phyloP scores from a whole-genome alignment of 257 asterid genomes.

The Cruciata laevipes region DNA sequence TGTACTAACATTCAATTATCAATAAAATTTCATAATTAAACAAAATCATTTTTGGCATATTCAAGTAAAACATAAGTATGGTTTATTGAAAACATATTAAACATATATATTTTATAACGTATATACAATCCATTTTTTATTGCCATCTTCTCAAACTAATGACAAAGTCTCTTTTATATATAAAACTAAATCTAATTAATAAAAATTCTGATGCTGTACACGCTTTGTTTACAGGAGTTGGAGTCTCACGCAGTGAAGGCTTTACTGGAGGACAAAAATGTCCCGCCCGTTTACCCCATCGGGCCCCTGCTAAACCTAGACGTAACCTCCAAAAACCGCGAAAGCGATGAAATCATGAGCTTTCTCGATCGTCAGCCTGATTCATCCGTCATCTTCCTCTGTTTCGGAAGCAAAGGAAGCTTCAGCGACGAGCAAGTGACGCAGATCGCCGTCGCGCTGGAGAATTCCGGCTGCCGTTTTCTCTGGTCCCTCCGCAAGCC shows the following conservation, averaged over 20 bases:
- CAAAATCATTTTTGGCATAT: too few species aligned
- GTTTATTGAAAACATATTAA: too few species aligned
- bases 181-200: too few species aligned
- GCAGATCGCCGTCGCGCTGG: slow-evolving; percentile 19
- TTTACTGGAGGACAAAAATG: slow-evolving; percentile 7
- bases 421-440: slow-evolving; percentile 12
- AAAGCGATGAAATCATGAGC: slow-evolving; percentile 9
- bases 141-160: too few species aligned
- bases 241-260: slow-evolving; percentile 22
- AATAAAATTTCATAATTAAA: too few species aligned
- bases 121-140: too few species aligned
- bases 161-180: too few species aligned
- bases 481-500: slow-evolving; percentile 16
- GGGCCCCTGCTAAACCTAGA: slow-evolving; percentile 23
- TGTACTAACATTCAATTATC: too few species aligned
- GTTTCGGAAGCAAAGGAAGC: slow-evolving; percentile 22
- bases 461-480: slow-evolving; percentile 6
- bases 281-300: slow-evolving; percentile 28
- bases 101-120: too few species aligned
- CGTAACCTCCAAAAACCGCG: background rate
- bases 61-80: too few species aligned
- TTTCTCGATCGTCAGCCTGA: slow-evolving; percentile 20
- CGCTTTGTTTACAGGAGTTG: slow-evolving; percentile 12
- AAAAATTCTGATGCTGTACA: too few species aligned
- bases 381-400: slow-evolving; percentile 15